Percentiles rank a stretch among this genome's conserved stretches.
Conservation (phyloP, 331 rosid genomes). For the Prunus yedoensis region DNA sequence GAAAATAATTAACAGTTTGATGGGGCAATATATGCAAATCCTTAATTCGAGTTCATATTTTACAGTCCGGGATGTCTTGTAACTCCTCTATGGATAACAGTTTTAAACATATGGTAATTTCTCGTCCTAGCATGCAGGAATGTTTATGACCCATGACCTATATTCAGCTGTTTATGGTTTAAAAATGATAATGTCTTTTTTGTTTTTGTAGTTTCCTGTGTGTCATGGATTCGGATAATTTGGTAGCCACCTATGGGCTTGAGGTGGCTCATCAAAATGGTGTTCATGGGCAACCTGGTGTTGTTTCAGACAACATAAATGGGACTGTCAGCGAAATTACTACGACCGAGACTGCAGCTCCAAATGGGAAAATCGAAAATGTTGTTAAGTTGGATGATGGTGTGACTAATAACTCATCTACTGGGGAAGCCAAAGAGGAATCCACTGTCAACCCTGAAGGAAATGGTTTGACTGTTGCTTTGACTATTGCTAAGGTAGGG, state of each 20-base stretch:
- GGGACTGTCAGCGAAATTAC: conserved; percentile 17
- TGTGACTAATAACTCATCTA: conserved; percentile 35
- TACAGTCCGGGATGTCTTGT: not conserved
- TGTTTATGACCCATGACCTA: not conserved
- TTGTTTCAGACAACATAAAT: conserved; percentile 34
- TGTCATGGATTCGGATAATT: conserved; percentile 63
- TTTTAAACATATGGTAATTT: not conserved
- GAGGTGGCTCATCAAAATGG: conserved; percentile 64
- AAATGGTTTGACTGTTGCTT: conserved; percentile 43
- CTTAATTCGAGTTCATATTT: not conserved
- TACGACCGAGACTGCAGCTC: conserved; percentile 23
- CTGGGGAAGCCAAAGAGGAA: conserved; percentile 49
- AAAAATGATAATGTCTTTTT: not conserved
- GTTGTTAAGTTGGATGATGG: conserved; percentile 36
- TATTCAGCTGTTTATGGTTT: not conserved
- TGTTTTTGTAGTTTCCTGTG: conserved; percentile 42
- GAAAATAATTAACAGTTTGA: conserved; percentile 14
- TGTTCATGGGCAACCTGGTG: conserved; percentile 34
- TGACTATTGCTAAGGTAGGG: conserved; percentile 55
- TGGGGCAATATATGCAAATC: conserved; percentile 9
- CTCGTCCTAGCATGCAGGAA: not conserved
- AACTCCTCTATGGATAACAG: conserved; percentile 9
- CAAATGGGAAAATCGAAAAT: conserved; percentile 47
- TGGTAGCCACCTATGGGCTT: conserved; percentile 45
- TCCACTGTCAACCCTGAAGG: conserved; percentile 32